A percentile compares a stretch with the other conserved stretches of the same genome.
These are phyloP conservation scores for Hymenoscyphus fraxineus DNA, from an alignment of 2,329 filamentous ascomycete genomes.

Conservation along the genomic window DNA sequence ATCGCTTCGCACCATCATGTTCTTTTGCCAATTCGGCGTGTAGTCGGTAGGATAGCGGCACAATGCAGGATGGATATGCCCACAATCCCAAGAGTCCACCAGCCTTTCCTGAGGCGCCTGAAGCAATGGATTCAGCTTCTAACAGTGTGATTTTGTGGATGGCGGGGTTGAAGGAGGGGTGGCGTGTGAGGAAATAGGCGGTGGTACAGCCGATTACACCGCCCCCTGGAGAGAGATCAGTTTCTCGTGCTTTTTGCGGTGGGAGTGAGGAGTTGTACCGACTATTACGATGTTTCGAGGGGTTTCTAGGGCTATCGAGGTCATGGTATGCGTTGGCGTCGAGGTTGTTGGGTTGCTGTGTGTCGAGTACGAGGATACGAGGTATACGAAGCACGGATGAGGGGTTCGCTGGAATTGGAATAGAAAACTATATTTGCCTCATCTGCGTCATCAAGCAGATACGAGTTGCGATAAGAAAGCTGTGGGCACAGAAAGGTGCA, in stretches of 20 bases:
- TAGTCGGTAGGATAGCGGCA: slow-evolving; percentile 78
- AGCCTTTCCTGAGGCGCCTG: slow-evolving; percentile 92
- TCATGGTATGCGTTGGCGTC: slow-evolving; percentile 8
- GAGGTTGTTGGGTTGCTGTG: neutral
- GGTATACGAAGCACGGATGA: neutral
- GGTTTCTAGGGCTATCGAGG: slow-evolving; percentile 18
- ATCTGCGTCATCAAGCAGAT: neutral
- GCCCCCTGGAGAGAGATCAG: slow-evolving; percentile 47
- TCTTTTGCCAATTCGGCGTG: slow-evolving; percentile 82
- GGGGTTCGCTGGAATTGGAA: neutral
- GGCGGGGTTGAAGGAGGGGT: slow-evolving; percentile 72
- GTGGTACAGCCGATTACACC: slow-evolving; percentile 91
- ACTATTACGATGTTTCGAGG: slow-evolving; percentile 34
- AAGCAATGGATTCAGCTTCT: slow-evolving; percentile 79
- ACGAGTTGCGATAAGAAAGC: neutral
- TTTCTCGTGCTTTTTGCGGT: neutral
- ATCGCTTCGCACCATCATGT: slow-evolving; percentile 71
- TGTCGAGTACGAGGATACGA: neutral
- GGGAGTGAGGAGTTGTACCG: slow-evolving; percentile 22
- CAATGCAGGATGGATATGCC: slow-evolving; percentile 83
- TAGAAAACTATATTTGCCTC: neutral
- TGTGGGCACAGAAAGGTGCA: too few relatives aligned
- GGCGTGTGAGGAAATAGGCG: slow-evolving; percentile 85
- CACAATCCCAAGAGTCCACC: slow-evolving; percentile 86
- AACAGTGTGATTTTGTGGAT: slow-evolving; percentile 79